These are phyloP conservation scores for Quercus aquifolioides DNA, from an alignment of 306 rosid genomes.

Conservation along the genomic window DNA sequence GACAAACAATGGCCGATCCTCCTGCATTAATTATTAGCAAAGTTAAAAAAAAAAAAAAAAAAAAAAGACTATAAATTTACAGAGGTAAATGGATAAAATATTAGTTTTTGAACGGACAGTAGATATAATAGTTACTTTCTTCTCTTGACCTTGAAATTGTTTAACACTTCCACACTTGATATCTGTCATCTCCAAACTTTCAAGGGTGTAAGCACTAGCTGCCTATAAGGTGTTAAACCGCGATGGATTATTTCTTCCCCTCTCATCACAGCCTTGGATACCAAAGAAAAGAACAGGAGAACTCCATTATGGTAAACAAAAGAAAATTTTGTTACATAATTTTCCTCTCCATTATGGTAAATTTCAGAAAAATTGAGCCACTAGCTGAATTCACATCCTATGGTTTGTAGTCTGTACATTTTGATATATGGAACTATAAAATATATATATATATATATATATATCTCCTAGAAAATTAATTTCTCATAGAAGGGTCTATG, in stretches of 20 bases:
- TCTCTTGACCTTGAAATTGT: slow-evolving; percentile 94
- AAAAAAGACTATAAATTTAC: too few species aligned
- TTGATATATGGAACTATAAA: too few species aligned
- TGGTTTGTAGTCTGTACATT: too few species aligned
- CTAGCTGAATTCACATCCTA: too few species aligned
- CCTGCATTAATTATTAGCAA: too few species aligned
- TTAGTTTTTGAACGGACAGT: slow-evolving; percentile 91
- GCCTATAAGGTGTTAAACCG: slow-evolving; percentile 96
- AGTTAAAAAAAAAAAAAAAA: too few species aligned
- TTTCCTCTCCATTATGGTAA: slow-evolving; percentile 48
- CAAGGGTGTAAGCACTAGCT: slow-evolving; percentile 80
- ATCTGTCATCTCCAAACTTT: slow-evolving; percentile 48
- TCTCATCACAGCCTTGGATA: slow-evolving; percentile 95
- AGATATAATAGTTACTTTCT: slow-evolving; percentile 72
- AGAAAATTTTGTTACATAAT: background rate
- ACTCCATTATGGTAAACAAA: slow-evolving; percentile 70
- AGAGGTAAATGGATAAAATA: too few species aligned
- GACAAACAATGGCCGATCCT: too few species aligned
- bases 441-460: too few species aligned
- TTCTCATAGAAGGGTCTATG: background rate
- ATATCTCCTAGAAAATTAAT: background rate
- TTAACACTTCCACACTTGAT: slow-evolving; percentile 91
- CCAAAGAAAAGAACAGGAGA: slow-evolving; percentile 85
- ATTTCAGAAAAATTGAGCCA: background rate
- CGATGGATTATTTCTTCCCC: slow-evolving; percentile 95